phyloP scores from a whole-genome alignment of 2,329 filamentous ascomycete genomes.

The Passalora sequoiae region DNA sequence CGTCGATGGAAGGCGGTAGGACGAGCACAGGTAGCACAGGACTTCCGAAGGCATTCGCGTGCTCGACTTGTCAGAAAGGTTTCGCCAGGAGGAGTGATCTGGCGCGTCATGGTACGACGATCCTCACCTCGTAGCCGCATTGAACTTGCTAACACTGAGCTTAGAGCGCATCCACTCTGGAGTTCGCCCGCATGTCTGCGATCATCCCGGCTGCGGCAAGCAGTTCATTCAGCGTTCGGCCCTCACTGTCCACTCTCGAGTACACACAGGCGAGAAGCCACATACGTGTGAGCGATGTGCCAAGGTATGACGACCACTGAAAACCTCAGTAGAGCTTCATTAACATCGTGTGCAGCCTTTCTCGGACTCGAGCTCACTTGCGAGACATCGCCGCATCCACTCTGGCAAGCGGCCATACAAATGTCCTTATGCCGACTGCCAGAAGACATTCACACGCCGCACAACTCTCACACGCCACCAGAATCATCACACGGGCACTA shows the following conservation, averaged over 20 bases:
- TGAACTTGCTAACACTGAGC: slow-evolving; percentile 23
- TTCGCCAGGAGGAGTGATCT: slow-evolving; percentile 93
- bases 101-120: slow-evolving; percentile 76
- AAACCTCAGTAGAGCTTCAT: slow-evolving; percentile 6
- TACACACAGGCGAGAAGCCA: slow-evolving; percentile 96
- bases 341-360: slow-evolving; percentile 63
- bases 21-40: slow-evolving; percentile 42
- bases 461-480: slow-evolving; percentile 94
- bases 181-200: slow-evolving; percentile 84
- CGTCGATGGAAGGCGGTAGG: slow-evolving; percentile 33
- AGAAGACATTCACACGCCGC: slow-evolving; percentile 95
- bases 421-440: slow-evolving; percentile 93
- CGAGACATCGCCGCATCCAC: slow-evolving; percentile 88
- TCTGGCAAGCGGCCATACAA: slow-evolving; percentile 95
- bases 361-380: slow-evolving; percentile 90
- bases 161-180: slow-evolving; percentile 93
- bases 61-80: slow-evolving; percentile 81
- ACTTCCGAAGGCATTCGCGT: slow-evolving; percentile 74
- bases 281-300: slow-evolving; percentile 96
- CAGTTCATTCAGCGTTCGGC: slow-evolving; percentile 96
- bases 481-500: slow-evolving; percentile 90
- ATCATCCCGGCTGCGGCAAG: slow-evolving; percentile 82
- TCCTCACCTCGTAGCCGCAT: slow-evolving; percentile 8
- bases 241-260: slow-evolving; percentile 87
- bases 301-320: slow-evolving; percentile 60